A percentile compares a stretch with the other conserved stretches of the same genome.
phyloP scores from a whole-genome alignment of 441 rosid species.

The Arabidopsis hybrid region DNA sequence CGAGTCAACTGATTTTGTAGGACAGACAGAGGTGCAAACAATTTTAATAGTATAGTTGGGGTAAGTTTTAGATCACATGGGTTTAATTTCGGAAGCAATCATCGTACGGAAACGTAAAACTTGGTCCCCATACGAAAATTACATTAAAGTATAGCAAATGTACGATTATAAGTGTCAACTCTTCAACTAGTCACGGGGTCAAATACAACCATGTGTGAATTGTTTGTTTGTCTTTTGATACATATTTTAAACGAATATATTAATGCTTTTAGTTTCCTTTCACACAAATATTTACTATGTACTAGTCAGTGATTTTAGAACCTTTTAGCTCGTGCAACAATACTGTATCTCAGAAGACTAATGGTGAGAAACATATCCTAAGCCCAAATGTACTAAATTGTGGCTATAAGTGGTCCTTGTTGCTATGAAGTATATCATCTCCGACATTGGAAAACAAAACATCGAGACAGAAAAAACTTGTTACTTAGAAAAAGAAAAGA shows the following conservation, averaged over 20 bases:
- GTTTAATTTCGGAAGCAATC: background rate
- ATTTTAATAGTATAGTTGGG: constrained; percentile 9
- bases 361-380: too few species aligned
- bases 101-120: constrained; percentile 21
- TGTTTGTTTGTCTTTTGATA: background rate
- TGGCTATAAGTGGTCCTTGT: constrained; percentile 15
- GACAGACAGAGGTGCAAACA: constrained; percentile 6
- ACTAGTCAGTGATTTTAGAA: too few species aligned
- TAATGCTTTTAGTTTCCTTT: background rate
- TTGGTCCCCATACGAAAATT: constrained; percentile 5
- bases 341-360: too few species aligned
- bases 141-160: background rate
- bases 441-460: background rate
- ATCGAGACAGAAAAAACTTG: too few species aligned
- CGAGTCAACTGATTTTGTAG: background rate
- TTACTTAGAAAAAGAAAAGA: background rate
- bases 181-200: constrained; percentile 27
- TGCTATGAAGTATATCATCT: background rate
- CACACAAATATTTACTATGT: background rate
- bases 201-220: background rate
- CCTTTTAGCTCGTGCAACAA: background rate
- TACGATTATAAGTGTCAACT: constrained; percentile 25
- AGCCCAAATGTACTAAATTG: background rate
- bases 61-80: constrained; percentile 19
- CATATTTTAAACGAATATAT: constrained; percentile 4